Base-by-base conservation (phyloP, 2,329 filamentous ascomycete genomes). In the Aureobasidium sp. region DNA sequence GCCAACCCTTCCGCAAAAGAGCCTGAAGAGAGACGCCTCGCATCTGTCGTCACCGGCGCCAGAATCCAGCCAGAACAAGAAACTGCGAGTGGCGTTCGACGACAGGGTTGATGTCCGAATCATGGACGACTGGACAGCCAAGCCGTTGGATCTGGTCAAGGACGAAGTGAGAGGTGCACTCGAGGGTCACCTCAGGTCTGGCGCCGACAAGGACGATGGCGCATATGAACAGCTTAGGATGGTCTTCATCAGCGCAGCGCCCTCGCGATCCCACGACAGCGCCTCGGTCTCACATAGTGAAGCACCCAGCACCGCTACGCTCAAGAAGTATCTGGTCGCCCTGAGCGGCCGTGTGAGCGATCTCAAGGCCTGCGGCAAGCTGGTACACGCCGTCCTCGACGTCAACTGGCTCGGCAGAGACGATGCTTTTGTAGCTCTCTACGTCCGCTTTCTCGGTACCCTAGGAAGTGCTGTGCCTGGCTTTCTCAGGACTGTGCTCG, bases 391-490 rank as follows among this genome's bases (percentile, higher is more conserved):
- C 9, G 75, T 86, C 11, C 72, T 87, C 63, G 77, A 81, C 65
- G 82, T 82, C 64, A 78, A 82, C 68, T 87, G 85, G 85, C 74
- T 86, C 41, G 83, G 82, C 48, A 79, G 84, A 62, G 83, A 86
- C 64, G 82, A 85, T 63, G 74, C 76, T 20, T 87, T 86, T 68
- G 78, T 84, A 52, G 78, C 77, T 63, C 72, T 82, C 7, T 87
- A 82, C 71, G 77, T 81, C 61, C 75, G 80, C 44, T 82, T 87
- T 63, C 69, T 87, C 55, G 80, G 80, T 29, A 82, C 81, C 56
- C 78, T 99, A 49, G 85, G 91, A 58, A 95, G 90, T 64, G 88
- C 91, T 0, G 90, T 97, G 70, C 87, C 89, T 48, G 86, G 84
- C 15, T 95, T 90, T 74, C 83, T 95, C 37, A 82, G 81, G 25